These are phyloP conservation scores for Helicosporidium sp. DNA, from an alignment of 139 green algal species.

Conservation along the genomic window DNA sequence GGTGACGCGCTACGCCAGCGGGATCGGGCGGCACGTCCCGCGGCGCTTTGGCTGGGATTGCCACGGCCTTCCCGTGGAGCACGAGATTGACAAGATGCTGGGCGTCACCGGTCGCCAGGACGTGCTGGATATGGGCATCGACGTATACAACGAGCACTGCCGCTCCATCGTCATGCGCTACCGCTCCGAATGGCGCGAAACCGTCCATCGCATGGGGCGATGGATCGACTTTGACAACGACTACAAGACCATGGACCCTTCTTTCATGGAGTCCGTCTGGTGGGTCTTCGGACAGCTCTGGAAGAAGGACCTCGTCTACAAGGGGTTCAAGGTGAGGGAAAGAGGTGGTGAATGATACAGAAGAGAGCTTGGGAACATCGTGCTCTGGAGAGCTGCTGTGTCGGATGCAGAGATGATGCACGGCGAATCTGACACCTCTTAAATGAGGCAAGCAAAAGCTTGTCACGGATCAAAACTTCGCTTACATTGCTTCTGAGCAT, in stretches of 20 bases:
- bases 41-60: conserved; percentile 93
- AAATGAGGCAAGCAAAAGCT: too few species aligned
- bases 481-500: background rate
- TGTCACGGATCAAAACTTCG: too few species aligned
- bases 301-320: conserved; percentile 89
- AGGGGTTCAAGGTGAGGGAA: conserved; percentile 96
- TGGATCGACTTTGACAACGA: conserved; percentile 99
- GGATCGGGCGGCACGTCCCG: conserved; percentile 71
- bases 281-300: conserved; percentile 94
- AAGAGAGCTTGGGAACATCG: background rate
- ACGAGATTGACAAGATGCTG: conserved; percentile 97
- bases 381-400: too few species aligned
- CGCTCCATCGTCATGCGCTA: conserved; percentile 95
- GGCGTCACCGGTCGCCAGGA: conserved; percentile 66
- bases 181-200: conserved; percentile 83
- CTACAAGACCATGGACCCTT: conserved; percentile 95
- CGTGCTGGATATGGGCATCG: conserved; percentile 86
- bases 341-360: too few species aligned
- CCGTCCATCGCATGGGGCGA: conserved; percentile 72
- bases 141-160: conserved; percentile 98
- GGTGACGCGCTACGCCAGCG: conserved; percentile 79
- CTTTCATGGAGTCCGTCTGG: conserved; percentile 93
- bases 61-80: conserved; percentile 95
- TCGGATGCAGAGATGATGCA: too few species aligned
- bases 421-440: too few species aligned